Base-by-base conservation (phyloP, 2,329 filamentous ascomycete species). In the Triangularia setosa region DNA sequence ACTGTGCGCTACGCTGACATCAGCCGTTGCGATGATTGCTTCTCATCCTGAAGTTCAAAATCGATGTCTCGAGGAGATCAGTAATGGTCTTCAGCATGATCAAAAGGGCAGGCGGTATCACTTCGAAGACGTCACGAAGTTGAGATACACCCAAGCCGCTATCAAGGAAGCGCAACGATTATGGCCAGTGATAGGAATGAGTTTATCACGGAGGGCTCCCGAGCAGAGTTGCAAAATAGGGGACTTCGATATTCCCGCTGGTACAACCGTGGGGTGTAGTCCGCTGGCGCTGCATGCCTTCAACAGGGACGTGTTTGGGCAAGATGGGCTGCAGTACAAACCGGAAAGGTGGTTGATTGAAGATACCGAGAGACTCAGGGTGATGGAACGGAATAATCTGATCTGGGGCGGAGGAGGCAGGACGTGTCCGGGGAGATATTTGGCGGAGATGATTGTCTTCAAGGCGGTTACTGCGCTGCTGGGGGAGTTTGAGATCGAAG, bases 121-220 rank as follows among this genome's bases (percentile, higher is more conserved):
- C 1, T 48, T 48, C 5, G 40, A 48, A 9, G 40, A 48, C 3
- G 40, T 48, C 3, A 21, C 40, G 8, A 48, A 21, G 21, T 64
- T 81, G 0, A 69, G 65, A 0, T 77, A 78, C 60, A 80, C 77
- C 0, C 76, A 79, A 23, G 82, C 82, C 1, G 76, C 79, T 44
- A 80, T 84, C 67, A 82, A 79, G 54, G 83, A 85, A 68, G 77
- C 81, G 0, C 83, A 84, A 65, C 77, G 83, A 0, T 72, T 85
- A 0, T 73, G 81, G 40, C 83, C 83, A 0, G 83, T 84, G 3
- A 77, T 84, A 27, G 79, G 78, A 66, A 84, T 85, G 80, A 78
- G 81, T 0, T 75, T 84, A 14, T 76, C 82, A 4, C 80, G 83
- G 14, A 77, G 69, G 18, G 80, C 82, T 0, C 80, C 82, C 0